A percentile compares a stretch with the other conserved stretches of the same genome.
Evolutionary conservation across 2,329 filamentous ascomycete species (phyloP).

Genomic region (Tricladium varicosporioides): DNA sequence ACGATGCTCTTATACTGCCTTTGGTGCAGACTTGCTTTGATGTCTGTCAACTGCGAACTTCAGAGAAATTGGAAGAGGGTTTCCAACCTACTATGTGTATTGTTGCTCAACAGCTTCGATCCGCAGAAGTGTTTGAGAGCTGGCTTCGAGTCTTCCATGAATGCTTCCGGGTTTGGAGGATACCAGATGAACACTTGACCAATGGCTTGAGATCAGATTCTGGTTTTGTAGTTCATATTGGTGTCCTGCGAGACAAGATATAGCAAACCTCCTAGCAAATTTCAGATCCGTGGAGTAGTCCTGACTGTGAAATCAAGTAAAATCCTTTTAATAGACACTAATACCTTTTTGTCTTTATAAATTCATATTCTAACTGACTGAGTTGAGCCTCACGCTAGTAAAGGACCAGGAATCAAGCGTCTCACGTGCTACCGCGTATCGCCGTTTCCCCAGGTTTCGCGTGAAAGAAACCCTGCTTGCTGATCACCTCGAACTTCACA

Average conservation of each 20-base stretch:
- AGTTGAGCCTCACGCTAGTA: too few relatives aligned
- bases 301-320: too few relatives aligned
- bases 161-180: constrained; percentile 72
- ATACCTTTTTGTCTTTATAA: too few relatives aligned
- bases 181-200: constrained; percentile 63
- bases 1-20: constrained; percentile 78
- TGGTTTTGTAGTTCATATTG: constrained; percentile 82
- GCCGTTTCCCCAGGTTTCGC: neutral
- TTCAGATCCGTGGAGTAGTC: neutral
- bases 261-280: neutral
- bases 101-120: constrained; percentile 84
- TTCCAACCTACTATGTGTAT: constrained; percentile 65
- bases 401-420: too few relatives aligned
- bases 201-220: constrained; percentile 56
- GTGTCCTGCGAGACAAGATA: constrained; percentile 51
- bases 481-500: too few relatives aligned
- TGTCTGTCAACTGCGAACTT: constrained; percentile 58
- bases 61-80: constrained; percentile 11
- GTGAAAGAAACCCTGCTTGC: neutral
- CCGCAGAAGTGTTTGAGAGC: constrained; percentile 77
- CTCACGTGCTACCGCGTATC: neutral
- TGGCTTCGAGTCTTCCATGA: constrained; percentile 71
- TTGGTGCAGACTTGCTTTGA: constrained; percentile 81
- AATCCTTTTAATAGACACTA: too few relatives aligned
- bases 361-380: too few relatives aligned